Percentiles rank a stretch among this genome's conserved stretches.
Conservation (phyloP, 352 stramenopile genomes). For the Albugo laibachii region DNA sequence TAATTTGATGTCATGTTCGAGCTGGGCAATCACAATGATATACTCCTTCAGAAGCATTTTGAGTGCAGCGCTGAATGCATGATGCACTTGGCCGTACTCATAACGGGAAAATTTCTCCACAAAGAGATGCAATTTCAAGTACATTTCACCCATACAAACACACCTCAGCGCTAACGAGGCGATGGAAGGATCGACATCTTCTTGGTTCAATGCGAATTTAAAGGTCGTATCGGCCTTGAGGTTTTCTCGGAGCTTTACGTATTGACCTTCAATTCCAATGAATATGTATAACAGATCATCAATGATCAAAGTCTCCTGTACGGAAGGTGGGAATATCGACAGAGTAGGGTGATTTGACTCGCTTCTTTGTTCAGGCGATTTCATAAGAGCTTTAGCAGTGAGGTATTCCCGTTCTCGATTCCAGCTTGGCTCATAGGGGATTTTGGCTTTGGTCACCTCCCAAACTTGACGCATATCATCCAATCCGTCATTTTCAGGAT, state of each 20-base stretch:
- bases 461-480: constrained; percentile 25
- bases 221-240: constrained; percentile 8
- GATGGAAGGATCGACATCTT: constrained; percentile 68
- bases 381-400: constrained; percentile 41
- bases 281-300: constrained; percentile 71
- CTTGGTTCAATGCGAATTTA: constrained; percentile 41
- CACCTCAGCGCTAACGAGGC: constrained; percentile 41
- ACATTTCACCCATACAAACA: constrained; percentile 54
- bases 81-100: constrained; percentile 87
- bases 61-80: constrained; percentile 84
- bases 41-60: constrained; percentile 87
- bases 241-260: constrained; percentile 29
- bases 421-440: constrained; percentile 70
- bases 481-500: constrained; percentile 21
- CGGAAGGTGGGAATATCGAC: constrained; percentile 33
- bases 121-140: constrained; percentile 51
- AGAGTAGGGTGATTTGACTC: constrained; percentile 21
- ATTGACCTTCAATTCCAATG: constrained; percentile 62
- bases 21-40: constrained; percentile 77
- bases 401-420: constrained; percentile 65
- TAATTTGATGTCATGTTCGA: constrained; percentile 66
- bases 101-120: constrained; percentile 69
- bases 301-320: constrained; percentile 65
- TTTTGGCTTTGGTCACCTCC: constrained; percentile 74
- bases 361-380: constrained; percentile 6